phyloP scores from a whole-genome alignment of 1,284 basidiomycete species.

The Puccinia hordei region DNA sequence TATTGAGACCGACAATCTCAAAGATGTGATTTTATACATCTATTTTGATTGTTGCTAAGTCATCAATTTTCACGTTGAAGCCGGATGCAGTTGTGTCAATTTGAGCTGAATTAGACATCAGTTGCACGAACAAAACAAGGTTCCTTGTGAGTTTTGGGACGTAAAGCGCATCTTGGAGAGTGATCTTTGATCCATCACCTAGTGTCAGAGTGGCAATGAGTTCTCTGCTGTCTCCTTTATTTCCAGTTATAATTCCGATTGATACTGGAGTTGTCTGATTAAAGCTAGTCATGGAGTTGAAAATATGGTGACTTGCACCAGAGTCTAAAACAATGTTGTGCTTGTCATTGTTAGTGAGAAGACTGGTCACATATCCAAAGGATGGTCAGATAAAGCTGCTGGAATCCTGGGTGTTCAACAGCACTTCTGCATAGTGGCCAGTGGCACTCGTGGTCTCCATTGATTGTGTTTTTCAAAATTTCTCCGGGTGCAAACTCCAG shows the following conservation, averaged over 20 bases:
- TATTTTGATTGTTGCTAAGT: neutral
- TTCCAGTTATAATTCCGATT: neutral
- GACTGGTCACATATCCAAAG: neutral
- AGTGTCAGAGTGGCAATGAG: neutral
- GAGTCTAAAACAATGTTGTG: neutral
- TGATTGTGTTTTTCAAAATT: no score
- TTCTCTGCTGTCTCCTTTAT: neutral
- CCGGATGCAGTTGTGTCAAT: neutral
- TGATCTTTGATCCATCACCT: neutral
- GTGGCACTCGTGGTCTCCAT: no score
- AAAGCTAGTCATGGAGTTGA: neutral
- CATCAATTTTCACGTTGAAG: neutral
- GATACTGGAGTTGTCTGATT: neutral
- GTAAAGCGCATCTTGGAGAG: neutral
- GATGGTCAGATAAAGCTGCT: neutral
- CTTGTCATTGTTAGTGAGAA: no score
- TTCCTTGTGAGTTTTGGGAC: neutral
- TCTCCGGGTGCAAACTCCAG: neutral
- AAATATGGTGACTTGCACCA: constrained; percentile 19
- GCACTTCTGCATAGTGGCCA: no score
- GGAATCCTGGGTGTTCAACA: neutral
- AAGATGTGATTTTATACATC: neutral
- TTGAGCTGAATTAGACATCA: neutral
- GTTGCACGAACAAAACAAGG: constrained; percentile 1
- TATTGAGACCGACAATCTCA: neutral